A percentile compares a stretch with the other conserved stretches of the same genome.
Evolutionary conservation across 1,284 basidiomycete species (phyloP).

Genomic region (Anthracocystis panici-leucophaei): DNA sequence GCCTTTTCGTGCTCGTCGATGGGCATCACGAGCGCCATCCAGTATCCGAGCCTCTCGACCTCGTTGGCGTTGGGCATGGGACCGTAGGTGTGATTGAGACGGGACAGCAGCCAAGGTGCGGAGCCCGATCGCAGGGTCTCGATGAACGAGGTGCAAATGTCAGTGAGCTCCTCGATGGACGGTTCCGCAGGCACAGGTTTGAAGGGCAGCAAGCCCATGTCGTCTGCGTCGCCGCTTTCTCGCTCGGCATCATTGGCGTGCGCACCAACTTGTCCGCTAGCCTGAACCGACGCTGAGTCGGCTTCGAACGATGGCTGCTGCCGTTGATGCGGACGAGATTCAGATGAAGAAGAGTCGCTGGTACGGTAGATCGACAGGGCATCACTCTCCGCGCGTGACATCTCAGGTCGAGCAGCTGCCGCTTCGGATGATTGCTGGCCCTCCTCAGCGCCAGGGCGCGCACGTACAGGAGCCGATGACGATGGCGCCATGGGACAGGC

Average conservation of each 20-base stretch:
- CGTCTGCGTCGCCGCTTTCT: slow-evolving; percentile 2
- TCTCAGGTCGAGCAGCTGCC: slow-evolving; percentile 19
- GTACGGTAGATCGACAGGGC: slow-evolving; percentile 39
- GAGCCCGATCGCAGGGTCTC: slow-evolving; percentile 82
- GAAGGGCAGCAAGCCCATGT: slow-evolving; percentile 32
- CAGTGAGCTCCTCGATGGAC: slow-evolving; percentile 80
- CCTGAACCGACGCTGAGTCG: background rate
- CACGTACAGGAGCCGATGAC: slow-evolving; percentile 21
- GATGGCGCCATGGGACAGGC: slow-evolving; percentile 19
- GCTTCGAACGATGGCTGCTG: background rate
- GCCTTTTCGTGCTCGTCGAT: slow-evolving; percentile 95
- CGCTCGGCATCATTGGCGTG: background rate
- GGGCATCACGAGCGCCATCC: slow-evolving; percentile 91
- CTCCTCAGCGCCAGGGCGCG: background rate
- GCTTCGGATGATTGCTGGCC: background rate
- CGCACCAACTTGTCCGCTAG: slow-evolving; percentile 4
- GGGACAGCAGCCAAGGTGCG: slow-evolving; percentile 90
- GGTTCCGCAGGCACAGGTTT: slow-evolving; percentile 61
- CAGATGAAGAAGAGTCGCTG: background rate
- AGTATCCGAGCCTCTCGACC: slow-evolving; percentile 70
- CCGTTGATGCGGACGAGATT: slow-evolving; percentile 4
- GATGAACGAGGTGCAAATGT: slow-evolving; percentile 82
- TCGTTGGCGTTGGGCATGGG: slow-evolving; percentile 58
- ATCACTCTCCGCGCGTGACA: slow-evolving; percentile 27
- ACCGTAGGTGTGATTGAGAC: slow-evolving; percentile 75